Conservation (phyloP, 2,329 filamentous ascomycete species). For the Colletotrichum sp. region DNA sequence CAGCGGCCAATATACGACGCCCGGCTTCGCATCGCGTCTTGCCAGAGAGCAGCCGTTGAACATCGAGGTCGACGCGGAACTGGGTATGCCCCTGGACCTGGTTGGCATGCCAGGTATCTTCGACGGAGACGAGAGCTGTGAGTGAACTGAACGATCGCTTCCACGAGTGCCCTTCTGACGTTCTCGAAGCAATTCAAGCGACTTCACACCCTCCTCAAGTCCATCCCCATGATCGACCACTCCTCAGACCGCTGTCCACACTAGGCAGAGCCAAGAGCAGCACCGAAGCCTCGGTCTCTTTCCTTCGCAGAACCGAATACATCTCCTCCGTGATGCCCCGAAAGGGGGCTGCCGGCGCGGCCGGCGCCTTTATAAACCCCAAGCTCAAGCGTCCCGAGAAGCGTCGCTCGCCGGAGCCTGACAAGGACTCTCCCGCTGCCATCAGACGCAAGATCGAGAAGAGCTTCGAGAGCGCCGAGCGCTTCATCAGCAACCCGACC, state of each 20-base stretch:
- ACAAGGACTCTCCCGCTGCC: conserved; percentile 66
- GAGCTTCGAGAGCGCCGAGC: conserved; percentile 60
- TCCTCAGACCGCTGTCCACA: conserved; percentile 82
- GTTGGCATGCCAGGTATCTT: conserved; percentile 95
- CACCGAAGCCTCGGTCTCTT: conserved; percentile 78
- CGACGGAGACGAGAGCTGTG: conserved; percentile 93
- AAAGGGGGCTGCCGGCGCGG: conserved; percentile 53
- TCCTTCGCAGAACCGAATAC: conserved; percentile 95
- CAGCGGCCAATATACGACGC: conserved; percentile 86
- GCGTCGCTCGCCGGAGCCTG: conserved; percentile 60
- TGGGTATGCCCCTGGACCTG: conserved; percentile 96
- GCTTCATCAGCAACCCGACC: conserved; percentile 57
- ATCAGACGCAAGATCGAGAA: conserved; percentile 73
- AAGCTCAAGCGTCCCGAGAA: conserved; percentile 42
- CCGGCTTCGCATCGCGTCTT: conserved; percentile 86
- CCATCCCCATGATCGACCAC: conserved; percentile 82
- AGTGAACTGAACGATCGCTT: conserved; percentile 31
- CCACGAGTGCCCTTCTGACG: conserved; percentile 13
- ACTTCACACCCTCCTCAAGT: conserved; percentile 72
- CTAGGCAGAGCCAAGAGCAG: conserved; percentile 83
- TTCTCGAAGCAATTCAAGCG: conserved; percentile 75
- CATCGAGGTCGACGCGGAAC: conserved; percentile 95
- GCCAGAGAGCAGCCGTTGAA: conserved; percentile 92
- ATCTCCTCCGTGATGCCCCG: conserved; percentile 70
- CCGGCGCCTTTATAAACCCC: conserved; percentile 33